phyloP scores from a whole-genome alignment of 2,329 filamentous ascomycete species.

The Hypoxylon sp. region DNA sequence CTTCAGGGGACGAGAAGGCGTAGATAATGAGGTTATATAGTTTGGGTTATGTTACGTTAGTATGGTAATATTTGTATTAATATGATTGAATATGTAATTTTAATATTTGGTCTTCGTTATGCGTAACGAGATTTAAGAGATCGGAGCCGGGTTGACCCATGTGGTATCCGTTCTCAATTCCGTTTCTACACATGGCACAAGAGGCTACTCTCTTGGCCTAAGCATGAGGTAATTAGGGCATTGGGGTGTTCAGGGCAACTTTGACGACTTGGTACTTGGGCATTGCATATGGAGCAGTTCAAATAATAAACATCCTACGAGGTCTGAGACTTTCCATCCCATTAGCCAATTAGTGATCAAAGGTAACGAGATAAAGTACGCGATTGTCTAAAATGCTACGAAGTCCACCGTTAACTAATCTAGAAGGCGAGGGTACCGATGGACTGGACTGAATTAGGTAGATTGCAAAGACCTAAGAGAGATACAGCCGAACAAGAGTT shows the following conservation, averaged over 20 bases:
- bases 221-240: neutral
- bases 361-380: too few relatives aligned
- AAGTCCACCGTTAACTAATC: too few relatives aligned
- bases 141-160: neutral
- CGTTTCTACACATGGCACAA: neutral
- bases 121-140: neutral
- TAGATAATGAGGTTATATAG: conserved; percentile 1
- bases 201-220: neutral
- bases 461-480: too few relatives aligned
- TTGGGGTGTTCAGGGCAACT: neutral
- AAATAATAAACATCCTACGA: neutral
- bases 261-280: neutral
- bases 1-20: conserved; percentile 31
- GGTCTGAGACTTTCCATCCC: neutral
- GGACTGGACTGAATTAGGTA: too few relatives aligned
- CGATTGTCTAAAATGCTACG: neutral
- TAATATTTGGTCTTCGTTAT: neutral
- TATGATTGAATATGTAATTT: conserved; percentile 4
- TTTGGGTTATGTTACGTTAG: neutral
- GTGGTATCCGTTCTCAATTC: neutral
- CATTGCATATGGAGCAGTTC: neutral
- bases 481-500: too few relatives aligned
- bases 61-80: conserved; percentile 14
- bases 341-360: too few relatives aligned
- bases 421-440: too few relatives aligned